These are phyloP conservation scores for Poterioochromonas sp. DNA, from an alignment of 352 stramenopile species.

Conservation along the genomic window DNA sequence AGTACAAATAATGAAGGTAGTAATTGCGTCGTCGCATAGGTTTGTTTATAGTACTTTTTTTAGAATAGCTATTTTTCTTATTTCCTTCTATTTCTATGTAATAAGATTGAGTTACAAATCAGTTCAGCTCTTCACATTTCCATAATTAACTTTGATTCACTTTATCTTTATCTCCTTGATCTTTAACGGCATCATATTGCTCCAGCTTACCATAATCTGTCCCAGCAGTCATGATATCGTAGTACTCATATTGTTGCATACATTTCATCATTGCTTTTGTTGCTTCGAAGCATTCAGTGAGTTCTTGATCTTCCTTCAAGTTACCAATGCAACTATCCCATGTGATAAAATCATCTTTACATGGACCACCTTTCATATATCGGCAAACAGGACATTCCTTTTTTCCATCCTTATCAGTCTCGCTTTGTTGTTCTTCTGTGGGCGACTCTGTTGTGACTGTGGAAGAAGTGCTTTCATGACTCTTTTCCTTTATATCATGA, in stretches of 20 bases:
- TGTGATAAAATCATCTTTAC: neutral
- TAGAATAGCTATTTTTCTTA: too few species aligned
- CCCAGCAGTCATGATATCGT: constrained; percentile 16
- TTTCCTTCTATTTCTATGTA: too few species aligned
- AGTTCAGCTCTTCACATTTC: neutral
- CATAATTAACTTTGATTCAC: neutral
- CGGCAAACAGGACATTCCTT: neutral
- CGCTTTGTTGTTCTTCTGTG: neutral
- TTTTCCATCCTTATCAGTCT: neutral
- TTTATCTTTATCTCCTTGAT: neutral
- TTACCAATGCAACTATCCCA: neutral
- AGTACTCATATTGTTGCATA: constrained; percentile 21
- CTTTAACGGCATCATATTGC: neutral
- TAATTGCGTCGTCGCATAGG: too few species aligned
- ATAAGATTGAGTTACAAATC: too few species aligned
- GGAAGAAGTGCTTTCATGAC: neutral
- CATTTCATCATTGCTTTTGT: constrained; percentile 4
- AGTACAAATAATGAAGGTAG: too few species aligned
- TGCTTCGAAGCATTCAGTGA: neutral
- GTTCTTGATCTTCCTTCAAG: neutral
- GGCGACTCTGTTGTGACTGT: neutral
- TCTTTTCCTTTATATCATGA: too few species aligned
- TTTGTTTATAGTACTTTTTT: too few species aligned
- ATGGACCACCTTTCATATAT: constrained; percentile 13
- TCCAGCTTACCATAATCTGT: neutral